Evolutionary conservation across 1,284 basidiomycete species (phyloP), one percentile per base, ranked within the genome.

Genomic region (Puccinia horiana): DNA sequence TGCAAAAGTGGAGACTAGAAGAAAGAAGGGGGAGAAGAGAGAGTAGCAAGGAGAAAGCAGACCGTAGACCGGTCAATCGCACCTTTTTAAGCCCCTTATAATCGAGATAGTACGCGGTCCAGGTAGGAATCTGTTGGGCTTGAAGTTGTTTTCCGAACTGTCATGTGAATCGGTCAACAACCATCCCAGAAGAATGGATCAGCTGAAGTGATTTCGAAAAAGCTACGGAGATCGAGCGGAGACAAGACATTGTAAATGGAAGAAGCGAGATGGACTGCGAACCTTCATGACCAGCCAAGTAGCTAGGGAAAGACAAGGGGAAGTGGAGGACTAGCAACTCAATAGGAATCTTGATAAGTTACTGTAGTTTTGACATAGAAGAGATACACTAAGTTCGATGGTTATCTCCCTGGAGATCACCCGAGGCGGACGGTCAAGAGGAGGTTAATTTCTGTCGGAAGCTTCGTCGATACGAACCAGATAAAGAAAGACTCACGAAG

Each of bases 111-210:
- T 94, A 95, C 42, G 90, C 88, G 32, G 94, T 94, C 97, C 97
- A 99, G 88, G 96, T 96, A 77, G 97, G 95, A 82, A 98, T 92
- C 88, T 98, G 95, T 88, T 96, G 93, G 49, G 93, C 92, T 88
- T 96, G 95, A 85, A 99, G 95, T 85, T 95, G 93, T 89, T 99
- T 99, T 85, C 97, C 97, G 88, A 99, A 99, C 96, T 99, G 85
- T 23, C 35, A 35, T 6, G n/a, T 16, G n/a, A 47, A 18, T 47
- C 42, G 69, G 12, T n/a, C 40, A 29, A 69, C 6, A 16, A 70
- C 12, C 20, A 26, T 29, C n/a, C 20, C 9, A 18, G 6, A 47
- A 18, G 12, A 29, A 29, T 42, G 37, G 37, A 70, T 14, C 12
- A 16, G 40, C 49, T 14, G n/a, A 4, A 63, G 35, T 26, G 35